Base-by-base conservation (phyloP, 148 eudicot genomes). In the Oxyria digyna region DNA sequence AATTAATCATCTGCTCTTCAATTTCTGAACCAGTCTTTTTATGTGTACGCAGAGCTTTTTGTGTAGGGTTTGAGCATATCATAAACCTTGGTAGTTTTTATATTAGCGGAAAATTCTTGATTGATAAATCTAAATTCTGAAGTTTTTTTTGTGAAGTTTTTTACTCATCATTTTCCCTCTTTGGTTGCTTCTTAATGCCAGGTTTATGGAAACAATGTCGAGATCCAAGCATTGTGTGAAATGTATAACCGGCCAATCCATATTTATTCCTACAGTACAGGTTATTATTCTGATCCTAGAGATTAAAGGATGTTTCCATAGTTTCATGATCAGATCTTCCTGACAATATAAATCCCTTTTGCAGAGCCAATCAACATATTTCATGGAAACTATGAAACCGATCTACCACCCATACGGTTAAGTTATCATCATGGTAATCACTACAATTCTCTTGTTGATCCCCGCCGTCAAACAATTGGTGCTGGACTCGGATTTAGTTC, bases 181-280 rank as follows among this genome's bases (percentile, higher is more conserved):
- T 20, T 62, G 27, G 7, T 50, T 24, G 27, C 46, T 69, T 64
- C 38, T 69, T 63, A 49, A 6, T 74, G 74, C 68, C 79, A 95
- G 99, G 97, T 95, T 68, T 95, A 95, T 77, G 99, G 99, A 55
- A 95, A 95, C 81, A 95, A 95, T 71, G 74, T 85, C 75, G 99
- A 95, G 79, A 91, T 95, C 64, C 99, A 95, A 79, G 96, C 96
- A 29, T 49, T 95, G 45, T 88, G 91, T 42, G 99, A 95, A 73
- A 95, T 95, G 96, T 95, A 95, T 74, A 95, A 91, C 62, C 89
- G 97, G 67, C 99, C 99, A n/a, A 95, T 95, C 68, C 99, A 95
- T 73, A 91, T 95, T 15, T 95, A 91, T 82, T 91, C 99, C 15
- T 91, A 95, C 74, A 84, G 88, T 80, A 87, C 97, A 71, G 99